Evolutionary conservation across 768 basidiomycete species (phyloP), one percentile per base, ranked within the genome.

Genomic region (Suillus luteus): DNA sequence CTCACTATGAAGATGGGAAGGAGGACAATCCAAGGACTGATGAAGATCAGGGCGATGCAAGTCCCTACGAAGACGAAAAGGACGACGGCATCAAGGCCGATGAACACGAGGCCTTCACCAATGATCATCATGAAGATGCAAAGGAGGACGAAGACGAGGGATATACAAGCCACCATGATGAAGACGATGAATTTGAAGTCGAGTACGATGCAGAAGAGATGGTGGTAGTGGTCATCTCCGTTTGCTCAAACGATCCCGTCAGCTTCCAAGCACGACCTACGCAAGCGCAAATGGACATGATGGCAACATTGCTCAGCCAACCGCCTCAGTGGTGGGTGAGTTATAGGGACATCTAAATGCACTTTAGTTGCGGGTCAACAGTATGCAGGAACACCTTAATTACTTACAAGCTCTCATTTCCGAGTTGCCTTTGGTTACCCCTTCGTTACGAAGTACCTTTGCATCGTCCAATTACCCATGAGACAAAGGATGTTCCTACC

Each of bases 291-390:
- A 40, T 58, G 38, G 57, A 58, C 40, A 27, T 27, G 40, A 27
- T 58, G 57, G 31, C 57, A 17, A 11, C 24, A 10, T 58, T 41
- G 24, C 38, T 58, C 24, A 5, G 17, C 24, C 38, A 40, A 19
- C 24, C 24, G 11, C 57, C 38, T 19, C 57, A 27, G 24, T 58
- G 57, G 57, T 58, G 57, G 38, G 12, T 58, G 38, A 19, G 38
- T 11, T 40, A 41, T 41, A 41, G 27, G 38, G 40, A 58, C 17
- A 27, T 58, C 3, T 58, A 19, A 33, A 33, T 51, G 14, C 14
- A 41, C 15, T 41, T 41, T 41, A 5, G 5, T 15, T 15, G 6
- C 6, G 6, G 40, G 40, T 15, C 15, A 15, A 41, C 15, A 43
- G 40, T 41, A 41, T 41, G 15, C 15, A 41, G 15, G 15, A 41